Evolutionary conservation across 2,329 filamentous ascomycete genomes (phyloP), one percentile per base, ranked within the genome.

Genomic region (Bipolaris gigantea): DNA sequence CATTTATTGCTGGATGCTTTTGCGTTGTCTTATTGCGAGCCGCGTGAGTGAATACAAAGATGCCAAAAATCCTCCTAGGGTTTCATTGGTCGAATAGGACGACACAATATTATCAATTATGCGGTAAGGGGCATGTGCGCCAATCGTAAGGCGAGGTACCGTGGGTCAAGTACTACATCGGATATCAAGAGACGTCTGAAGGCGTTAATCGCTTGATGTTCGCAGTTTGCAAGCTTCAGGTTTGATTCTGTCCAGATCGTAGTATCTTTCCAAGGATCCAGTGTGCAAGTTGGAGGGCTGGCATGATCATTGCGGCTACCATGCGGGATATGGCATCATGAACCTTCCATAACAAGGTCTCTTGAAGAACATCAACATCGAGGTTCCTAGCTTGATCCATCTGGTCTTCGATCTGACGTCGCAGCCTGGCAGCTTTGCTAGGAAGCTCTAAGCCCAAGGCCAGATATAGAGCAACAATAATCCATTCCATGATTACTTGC

Each of bases 401-500:
- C 7, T 66, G 45, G n/a, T 69, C 61, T 41, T 65, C 62, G 5
- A 70, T 66, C 47, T 72, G 63, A 27, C 68, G 59, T 49, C 62
- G 60, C 7, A 72, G 25, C 35, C 65, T 55, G 13, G 67, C 64
- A 21, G 69, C 71, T 51, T 72, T 73, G 41, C 65, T 64, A 0
- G 70, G 69, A 9, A 73, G 38, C 41, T 63, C 67, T 2, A 73
- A 57, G 9, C 71, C 71, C 35, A 73, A 43, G 10, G 61, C 65
- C 4, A 73, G 52, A 36, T 73, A 73, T 6, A 73, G 55, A 23
- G 61, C 71, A 11, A 66, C 68, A 35, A 73, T 68, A 21, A 72
- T 56, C 41, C 67, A 72, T 52, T 73, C 71, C 71, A 72, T 72
- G 13, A 72, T 64, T 1, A 73, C 66, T 62, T 73, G 71, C 67